phyloP scores from a whole-genome alignment of 169 alveolate genomes.

The Plasmodium coatneyi region DNA sequence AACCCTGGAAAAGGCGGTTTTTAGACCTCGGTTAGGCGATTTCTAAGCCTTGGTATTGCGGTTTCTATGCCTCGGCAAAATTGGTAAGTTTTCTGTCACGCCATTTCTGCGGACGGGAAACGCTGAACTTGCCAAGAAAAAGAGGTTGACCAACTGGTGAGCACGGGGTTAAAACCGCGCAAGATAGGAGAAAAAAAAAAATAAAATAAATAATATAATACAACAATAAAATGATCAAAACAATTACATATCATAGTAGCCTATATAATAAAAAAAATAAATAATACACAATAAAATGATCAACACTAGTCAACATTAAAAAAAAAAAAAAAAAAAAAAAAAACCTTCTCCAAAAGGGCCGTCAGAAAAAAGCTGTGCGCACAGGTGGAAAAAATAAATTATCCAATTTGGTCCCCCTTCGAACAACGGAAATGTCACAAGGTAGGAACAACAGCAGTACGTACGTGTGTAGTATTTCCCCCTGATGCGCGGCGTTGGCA shows the following conservation, averaged over 20 bases:
- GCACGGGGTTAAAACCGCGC: background rate
- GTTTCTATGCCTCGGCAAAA: too few relatives aligned
- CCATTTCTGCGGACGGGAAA: background rate
- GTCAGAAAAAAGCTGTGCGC: background rate
- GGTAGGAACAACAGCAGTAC: background rate
- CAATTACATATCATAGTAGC: too few relatives aligned
- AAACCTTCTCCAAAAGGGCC: background rate
- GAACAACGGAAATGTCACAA: background rate
- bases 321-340: background rate
- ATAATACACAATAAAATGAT: too few relatives aligned
- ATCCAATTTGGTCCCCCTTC: background rate
- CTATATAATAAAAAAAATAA: too few relatives aligned
- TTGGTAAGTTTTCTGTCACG: too few relatives aligned
- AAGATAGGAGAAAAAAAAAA: background rate
- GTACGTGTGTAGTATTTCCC: too few relatives aligned
- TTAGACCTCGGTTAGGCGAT: too few relatives aligned
- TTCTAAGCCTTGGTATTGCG: too few relatives aligned
- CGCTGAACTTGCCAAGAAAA: background rate
- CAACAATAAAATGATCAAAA: too few relatives aligned
- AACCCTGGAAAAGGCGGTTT: too few relatives aligned
- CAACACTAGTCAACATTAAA: too few relatives aligned
- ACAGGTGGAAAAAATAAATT: background rate
- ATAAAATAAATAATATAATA: too few relatives aligned
- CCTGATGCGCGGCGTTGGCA: background rate
- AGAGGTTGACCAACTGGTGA: background rate